Conservation (phyloP, 257 asterid species). For the Orobanche coerulescens region DNA sequence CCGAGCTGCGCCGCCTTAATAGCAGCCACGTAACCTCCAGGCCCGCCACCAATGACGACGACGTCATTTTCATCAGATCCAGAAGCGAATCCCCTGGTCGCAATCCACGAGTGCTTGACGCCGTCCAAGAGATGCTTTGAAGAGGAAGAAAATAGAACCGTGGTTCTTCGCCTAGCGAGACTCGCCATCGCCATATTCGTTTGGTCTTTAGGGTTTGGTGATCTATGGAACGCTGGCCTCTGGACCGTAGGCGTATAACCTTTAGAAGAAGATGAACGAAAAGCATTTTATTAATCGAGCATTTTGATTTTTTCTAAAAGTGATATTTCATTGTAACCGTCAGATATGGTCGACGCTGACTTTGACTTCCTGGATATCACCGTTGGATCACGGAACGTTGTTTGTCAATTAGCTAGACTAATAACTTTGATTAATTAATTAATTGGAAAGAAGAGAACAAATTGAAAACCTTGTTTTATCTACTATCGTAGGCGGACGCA, state of each 20-base stretch:
- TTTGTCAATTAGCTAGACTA: background rate
- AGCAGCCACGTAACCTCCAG: slow-evolving; percentile 99
- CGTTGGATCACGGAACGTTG: slow-evolving; percentile 13
- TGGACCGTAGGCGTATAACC: slow-evolving; percentile 3
- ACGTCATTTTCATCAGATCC: slow-evolving; percentile 88
- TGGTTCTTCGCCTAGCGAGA: slow-evolving; percentile 40
- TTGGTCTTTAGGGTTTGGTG: background rate
- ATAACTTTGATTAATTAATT: background rate
- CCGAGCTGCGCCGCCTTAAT: slow-evolving; percentile 99
- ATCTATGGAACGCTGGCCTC: background rate
- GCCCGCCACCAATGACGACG: slow-evolving; percentile 93
- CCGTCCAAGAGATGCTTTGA: slow-evolving; percentile 22
- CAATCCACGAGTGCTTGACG: slow-evolving; percentile 25
- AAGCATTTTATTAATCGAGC: no score
- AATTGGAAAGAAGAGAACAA: background rate
- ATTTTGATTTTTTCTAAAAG: background rate
- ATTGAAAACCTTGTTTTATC: background rate
- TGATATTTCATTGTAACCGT: slow-evolving; percentile 13
- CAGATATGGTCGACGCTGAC: background rate
- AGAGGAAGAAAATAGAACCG: slow-evolving; percentile 28
- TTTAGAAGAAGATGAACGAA: background rate
- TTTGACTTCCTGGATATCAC: background rate
- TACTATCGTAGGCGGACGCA: no score
- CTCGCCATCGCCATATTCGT: slow-evolving; percentile 46
- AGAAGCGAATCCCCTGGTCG: slow-evolving; percentile 45